These are phyloP conservation scores for Trapa bicornis DNA, from an alignment of 345 rosid genomes.

Conservation along the genomic window DNA sequence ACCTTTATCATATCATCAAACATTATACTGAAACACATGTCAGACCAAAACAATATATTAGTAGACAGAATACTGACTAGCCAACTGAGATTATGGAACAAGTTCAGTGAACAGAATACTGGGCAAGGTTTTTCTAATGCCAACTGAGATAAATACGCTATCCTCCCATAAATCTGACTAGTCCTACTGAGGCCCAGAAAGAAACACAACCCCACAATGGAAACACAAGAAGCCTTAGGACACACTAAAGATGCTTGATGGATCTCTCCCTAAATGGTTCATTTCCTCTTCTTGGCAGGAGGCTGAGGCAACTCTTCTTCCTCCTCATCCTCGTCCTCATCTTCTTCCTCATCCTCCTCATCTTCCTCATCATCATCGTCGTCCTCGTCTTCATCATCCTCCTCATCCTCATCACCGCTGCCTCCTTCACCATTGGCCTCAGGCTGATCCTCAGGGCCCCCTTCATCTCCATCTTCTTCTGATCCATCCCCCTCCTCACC, in stretches of 20 bases:
- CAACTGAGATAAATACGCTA: background rate
- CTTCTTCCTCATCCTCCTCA: conserved; percentile 13
- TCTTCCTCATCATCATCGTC: conserved; percentile 20
- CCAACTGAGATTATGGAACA: background rate
- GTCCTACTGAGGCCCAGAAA: background rate
- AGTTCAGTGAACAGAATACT: background rate
- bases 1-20: no score
- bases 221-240: conserved; percentile 1
- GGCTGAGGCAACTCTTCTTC: conserved; percentile 38
- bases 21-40: no score
- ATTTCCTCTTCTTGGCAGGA: conserved; percentile 52
- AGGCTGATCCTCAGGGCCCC: conserved; percentile 37
- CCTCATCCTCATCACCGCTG: conserved; percentile 28
- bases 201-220: background rate
- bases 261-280: conserved; percentile 9
- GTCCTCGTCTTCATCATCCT: background rate
- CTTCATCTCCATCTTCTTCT: conserved; percentile 25
- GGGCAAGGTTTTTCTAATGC: background rate
- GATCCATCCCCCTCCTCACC: conserved; percentile 26
- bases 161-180: background rate
- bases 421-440: conserved; percentile 29
- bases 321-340: conserved; percentile 30
- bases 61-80: no score
- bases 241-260: background rate
- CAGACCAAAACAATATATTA: no score